These are phyloP conservation scores for Dryas octopetala DNA, from an alignment of 306 rosid species.

Conservation along the genomic window DNA sequence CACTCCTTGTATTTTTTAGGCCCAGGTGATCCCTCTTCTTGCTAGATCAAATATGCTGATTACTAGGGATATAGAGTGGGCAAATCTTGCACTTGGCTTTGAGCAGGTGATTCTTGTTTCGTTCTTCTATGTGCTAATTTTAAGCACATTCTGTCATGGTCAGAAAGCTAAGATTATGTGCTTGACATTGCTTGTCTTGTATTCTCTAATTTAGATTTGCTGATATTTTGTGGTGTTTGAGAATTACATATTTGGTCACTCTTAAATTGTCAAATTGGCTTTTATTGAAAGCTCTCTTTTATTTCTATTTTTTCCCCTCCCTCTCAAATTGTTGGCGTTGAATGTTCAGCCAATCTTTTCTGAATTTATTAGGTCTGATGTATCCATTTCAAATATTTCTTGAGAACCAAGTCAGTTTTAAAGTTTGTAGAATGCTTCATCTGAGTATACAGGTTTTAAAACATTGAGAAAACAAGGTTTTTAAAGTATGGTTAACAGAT, in stretches of 20 bases:
- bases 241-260: background rate
- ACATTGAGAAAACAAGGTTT: background rate
- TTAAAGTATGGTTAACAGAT: background rate
- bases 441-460: background rate
- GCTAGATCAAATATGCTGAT: constrained; percentile 93
- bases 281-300: background rate
- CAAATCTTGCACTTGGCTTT: constrained; percentile 86
- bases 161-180: background rate
- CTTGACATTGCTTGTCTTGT: background rate
- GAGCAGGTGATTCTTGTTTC: constrained; percentile 66
- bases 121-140: background rate
- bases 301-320: background rate
- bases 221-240: background rate
- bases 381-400: background rate
- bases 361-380: background rate
- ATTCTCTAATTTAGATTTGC: background rate
- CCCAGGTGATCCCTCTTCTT: constrained; percentile 78
- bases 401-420: background rate
- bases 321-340: background rate
- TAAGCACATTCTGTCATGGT: background rate
- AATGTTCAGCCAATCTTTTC: background rate
- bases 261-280: background rate
- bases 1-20: constrained; percentile 42
- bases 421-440: background rate
- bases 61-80: constrained; percentile 96